These are phyloP conservation scores for Candolleomyces eurysporus DNA, from an alignment of 768 basidiomycete genomes.

Conservation along the genomic window DNA sequence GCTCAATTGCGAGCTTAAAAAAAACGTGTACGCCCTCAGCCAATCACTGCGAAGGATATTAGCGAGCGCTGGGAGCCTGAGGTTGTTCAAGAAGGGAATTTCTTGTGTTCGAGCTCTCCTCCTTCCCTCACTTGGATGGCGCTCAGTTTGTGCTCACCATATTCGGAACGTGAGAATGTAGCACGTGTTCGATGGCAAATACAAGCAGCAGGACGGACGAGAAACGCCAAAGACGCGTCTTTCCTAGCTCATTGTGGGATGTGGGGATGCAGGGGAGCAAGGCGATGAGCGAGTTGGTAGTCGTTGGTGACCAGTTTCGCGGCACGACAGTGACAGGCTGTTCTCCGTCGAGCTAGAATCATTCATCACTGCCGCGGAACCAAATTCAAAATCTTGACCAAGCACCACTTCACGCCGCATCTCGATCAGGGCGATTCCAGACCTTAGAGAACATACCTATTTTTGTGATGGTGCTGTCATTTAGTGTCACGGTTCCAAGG, in stretches of 20 bases:
- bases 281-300: no score
- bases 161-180: constrained; percentile 3
- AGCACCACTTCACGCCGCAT: constrained; percentile 2
- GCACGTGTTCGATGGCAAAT: not conserved
- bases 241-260: no score
- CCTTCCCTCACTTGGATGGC: not conserved
- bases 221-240: no score
- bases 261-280: no score
- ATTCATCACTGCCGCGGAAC: not conserved
- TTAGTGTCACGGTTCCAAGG: no score
- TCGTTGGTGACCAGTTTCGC: no score
- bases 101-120: constrained; percentile 1
- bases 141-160: constrained; percentile 2
- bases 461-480: not conserved
- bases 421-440: constrained; percentile 4
- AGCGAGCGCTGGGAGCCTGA: not conserved
- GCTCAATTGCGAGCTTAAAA: no score
- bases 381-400: not conserved
- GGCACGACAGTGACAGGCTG: no score
- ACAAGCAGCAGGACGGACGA: no score
- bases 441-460: not conserved
- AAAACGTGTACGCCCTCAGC: no score
- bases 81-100: constrained; percentile 1
- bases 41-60: no score
- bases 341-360: no score